Percentiles rank a stretch among this genome's conserved stretches.
phyloP scores from a whole-genome alignment of 345 rosid species.

The Hypericum perforatum region DNA sequence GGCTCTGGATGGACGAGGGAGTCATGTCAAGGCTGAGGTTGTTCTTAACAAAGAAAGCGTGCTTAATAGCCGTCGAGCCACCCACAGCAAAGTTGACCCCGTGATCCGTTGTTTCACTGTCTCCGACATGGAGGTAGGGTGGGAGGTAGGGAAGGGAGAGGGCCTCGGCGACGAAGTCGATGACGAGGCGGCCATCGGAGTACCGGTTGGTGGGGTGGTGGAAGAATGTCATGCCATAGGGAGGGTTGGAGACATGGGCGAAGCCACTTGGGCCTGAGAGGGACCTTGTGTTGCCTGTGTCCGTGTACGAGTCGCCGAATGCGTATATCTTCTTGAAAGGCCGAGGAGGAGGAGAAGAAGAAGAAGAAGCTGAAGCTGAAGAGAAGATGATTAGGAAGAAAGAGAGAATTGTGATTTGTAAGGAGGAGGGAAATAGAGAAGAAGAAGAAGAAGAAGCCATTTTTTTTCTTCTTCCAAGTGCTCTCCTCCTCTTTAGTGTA shows the following conservation, averaged over 20 bases:
- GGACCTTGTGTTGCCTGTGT: slow-evolving; percentile 81
- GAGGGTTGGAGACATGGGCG: slow-evolving; percentile 65
- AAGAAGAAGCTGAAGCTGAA: slow-evolving; percentile 7
- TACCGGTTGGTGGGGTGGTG: slow-evolving; percentile 76
- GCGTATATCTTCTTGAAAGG: slow-evolving; percentile 73
- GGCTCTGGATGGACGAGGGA: slow-evolving; percentile 65
- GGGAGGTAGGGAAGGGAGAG: slow-evolving; percentile 62
- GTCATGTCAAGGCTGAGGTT: slow-evolving; percentile 56
- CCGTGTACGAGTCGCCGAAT: slow-evolving; percentile 89
- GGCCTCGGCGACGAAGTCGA: slow-evolving; percentile 67
- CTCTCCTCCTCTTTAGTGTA: no score
- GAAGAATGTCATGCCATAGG: slow-evolving; percentile 77
- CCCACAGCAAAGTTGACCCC: slow-evolving; percentile 91
- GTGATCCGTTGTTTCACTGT: slow-evolving; percentile 12
- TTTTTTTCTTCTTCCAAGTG: no score
- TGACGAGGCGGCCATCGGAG: slow-evolving; percentile 80
- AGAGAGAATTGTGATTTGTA: slow-evolving; percentile 6
- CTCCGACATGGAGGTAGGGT: slow-evolving; percentile 40
- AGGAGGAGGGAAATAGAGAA: slow-evolving; percentile 8
- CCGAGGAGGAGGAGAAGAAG: slow-evolving; percentile 11
- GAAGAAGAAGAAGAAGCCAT: slow-evolving; percentile 1
- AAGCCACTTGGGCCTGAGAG: slow-evolving; percentile 60
- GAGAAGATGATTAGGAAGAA: slow-evolving; percentile 16
- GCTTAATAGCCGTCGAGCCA: slow-evolving; percentile 76
- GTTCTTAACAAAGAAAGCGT: slow-evolving; percentile 66